A percentile compares a stretch with the other conserved stretches of the same genome.
Conservation (phyloP, 495 filamentous ascomycete genomes). For the Neurospora sp. region DNA sequence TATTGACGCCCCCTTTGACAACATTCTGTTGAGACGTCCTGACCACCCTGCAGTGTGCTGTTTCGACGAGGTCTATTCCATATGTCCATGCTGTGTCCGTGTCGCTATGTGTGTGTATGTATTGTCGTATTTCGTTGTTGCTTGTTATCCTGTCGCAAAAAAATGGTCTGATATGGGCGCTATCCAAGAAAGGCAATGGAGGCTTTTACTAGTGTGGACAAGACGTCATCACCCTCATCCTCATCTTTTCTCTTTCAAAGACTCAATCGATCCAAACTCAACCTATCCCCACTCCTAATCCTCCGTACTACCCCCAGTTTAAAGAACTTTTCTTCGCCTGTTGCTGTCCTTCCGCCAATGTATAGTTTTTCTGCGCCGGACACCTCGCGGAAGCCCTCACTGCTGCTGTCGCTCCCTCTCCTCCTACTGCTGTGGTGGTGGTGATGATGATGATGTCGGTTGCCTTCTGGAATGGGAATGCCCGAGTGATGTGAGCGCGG, state of each 20-base stretch:
- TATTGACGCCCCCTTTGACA: background rate
- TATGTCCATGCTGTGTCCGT: background rate
- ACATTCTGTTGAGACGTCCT: background rate
- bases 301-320: slow-evolving; percentile 50
- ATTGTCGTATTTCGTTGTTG: background rate
- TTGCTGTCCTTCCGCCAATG: slow-evolving; percentile 76
- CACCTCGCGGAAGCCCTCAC: slow-evolving; percentile 68
- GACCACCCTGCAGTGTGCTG: background rate
- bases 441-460: slow-evolving; percentile 10
- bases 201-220: background rate
- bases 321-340: slow-evolving; percentile 81
- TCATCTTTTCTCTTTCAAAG: slow-evolving; percentile 27
- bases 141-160: background rate
- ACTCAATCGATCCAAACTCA: slow-evolving; percentile 48
- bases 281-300: slow-evolving; percentile 42
- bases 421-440: slow-evolving; percentile 31
- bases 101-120: background rate
- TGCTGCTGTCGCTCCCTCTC: slow-evolving; percentile 69
- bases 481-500: slow-evolving; percentile 24
- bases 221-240: background rate
- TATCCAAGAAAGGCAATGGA: background rate
- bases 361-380: slow-evolving; percentile 72
- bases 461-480: slow-evolving; percentile 28
- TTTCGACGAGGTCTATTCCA: background rate
- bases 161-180: background rate